Percentiles rank a stretch among this genome's conserved stretches.
Conservation (phyloP, 2,329 filamentous ascomycete species). For the Xylariomycetidae sp. region DNA sequence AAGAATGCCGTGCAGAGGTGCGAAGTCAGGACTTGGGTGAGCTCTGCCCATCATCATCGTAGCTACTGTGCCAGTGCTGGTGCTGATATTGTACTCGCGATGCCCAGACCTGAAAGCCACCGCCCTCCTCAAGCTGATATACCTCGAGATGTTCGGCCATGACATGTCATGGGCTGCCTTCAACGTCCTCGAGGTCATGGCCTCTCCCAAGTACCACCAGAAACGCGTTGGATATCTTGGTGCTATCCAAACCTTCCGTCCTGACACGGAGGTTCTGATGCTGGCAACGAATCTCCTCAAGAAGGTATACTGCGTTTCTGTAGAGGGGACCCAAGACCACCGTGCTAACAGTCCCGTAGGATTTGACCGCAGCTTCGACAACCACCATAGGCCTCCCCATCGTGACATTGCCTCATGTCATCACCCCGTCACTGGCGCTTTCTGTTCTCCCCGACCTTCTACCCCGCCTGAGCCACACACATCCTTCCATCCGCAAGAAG, state of each 20-base stretch:
- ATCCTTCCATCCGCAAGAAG: conserved; percentile 86
- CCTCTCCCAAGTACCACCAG: conserved; percentile 86
- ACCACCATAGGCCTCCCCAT: conserved; percentile 82
- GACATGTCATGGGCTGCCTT: conserved; percentile 99
- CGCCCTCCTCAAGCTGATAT: conserved; percentile 89
- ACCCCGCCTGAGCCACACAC: conserved; percentile 79
- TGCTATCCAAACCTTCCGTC: conserved; percentile 90
- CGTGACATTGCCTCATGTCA: conserved; percentile 85
- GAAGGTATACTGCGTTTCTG: conserved; percentile 57
- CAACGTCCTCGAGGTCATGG: conserved; percentile 98
- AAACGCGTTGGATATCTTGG: conserved; percentile 94
- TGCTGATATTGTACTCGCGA: too few relatives aligned
- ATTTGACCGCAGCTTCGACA: conserved; percentile 65
- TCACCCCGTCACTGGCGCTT: conserved; percentile 85
- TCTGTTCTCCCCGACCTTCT: conserved; percentile 83
- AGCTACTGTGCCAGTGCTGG: too few relatives aligned
- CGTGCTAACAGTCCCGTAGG: conserved; percentile 46
- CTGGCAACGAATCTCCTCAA: conserved; percentile 93
- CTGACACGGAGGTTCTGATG: conserved; percentile 96
- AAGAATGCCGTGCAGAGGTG: conserved; percentile 93
- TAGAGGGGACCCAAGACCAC: conserved; percentile 2
- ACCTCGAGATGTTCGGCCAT: conserved; percentile 97
- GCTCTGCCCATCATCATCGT: conserved; percentile 23
- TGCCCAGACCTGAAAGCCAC: conserved; percentile 83
- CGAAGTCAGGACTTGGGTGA: conserved; percentile 86